A percentile compares a stretch with the other conserved stretches of the same genome.
phyloP scores from a whole-genome alignment of 805 yeast species.

The Cyberlindnera maritima region DNA sequence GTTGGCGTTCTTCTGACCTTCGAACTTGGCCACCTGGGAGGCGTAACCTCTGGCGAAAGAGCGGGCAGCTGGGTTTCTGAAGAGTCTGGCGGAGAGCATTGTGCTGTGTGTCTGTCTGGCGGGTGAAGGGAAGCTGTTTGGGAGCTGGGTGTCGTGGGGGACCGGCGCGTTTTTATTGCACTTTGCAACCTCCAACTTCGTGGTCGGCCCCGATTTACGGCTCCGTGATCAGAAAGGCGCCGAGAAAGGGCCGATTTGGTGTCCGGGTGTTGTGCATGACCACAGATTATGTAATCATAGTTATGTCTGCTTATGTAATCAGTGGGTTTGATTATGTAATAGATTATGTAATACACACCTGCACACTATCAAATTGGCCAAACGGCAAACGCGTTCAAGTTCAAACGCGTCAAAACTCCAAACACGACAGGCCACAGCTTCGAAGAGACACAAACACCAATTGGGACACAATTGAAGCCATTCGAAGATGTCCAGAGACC shows the following conservation, averaged over 20 bases:
- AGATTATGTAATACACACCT: slow-evolving; percentile 2
- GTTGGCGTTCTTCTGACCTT: slow-evolving; percentile 61
- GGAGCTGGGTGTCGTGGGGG: neutral
- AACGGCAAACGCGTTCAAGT: no score
- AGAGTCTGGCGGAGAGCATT: slow-evolving; percentile 21
- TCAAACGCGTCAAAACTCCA: no score
- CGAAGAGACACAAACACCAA: no score
- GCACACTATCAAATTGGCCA: slow-evolving; percentile 1
- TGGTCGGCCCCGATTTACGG: slow-evolving; percentile 8
- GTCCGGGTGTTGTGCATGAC: slow-evolving; percentile 8
- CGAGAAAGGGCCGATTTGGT: slow-evolving; percentile 11
- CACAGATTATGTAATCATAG: neutral
- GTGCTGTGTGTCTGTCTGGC: slow-evolving; percentile 1
- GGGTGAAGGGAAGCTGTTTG: slow-evolving; percentile 1
- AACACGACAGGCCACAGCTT: no score
- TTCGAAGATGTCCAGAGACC: slow-evolving; percentile 17
- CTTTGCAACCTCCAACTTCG: neutral
- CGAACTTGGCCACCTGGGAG: slow-evolving; percentile 59
- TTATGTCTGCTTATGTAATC: neutral
- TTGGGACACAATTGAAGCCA: no score
- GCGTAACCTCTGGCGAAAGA: slow-evolving; percentile 32
- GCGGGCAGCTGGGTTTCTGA: slow-evolving; percentile 13
- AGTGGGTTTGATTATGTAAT: no score
- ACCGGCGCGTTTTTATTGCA: slow-evolving; percentile 8
- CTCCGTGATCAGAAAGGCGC: slow-evolving; percentile 5